A percentile compares a stretch with the other conserved stretches of the same genome.
phyloP scores from a whole-genome alignment of 345 rosid species.

The Dimocarpus longan region DNA sequence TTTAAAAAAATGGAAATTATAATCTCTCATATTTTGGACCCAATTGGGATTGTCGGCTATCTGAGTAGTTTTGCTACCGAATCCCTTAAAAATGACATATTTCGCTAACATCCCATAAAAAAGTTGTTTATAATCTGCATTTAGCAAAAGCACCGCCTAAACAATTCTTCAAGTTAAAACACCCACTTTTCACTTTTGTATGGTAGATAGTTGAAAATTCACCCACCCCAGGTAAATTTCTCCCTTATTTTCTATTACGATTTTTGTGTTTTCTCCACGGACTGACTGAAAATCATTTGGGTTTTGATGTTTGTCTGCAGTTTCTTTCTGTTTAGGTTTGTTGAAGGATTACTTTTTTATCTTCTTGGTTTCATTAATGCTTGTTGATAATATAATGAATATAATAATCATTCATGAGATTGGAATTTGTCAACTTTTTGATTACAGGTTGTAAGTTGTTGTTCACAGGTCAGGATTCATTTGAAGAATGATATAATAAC shows the following conservation, averaged over 20 bases:
- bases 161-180: background rate
- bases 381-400: background rate
- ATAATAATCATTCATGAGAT: background rate
- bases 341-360: background rate
- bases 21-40: no score
- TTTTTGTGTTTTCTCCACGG: background rate
- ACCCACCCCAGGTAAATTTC: background rate
- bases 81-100: no score
- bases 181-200: background rate
- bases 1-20: no score
- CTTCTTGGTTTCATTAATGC: background rate
- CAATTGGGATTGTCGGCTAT: no score
- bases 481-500: background rate
- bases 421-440: background rate
- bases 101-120: no score
- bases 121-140: no score
- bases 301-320: background rate
- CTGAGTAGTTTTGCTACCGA: no score
- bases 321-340: background rate
- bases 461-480: background rate
- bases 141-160: background rate
- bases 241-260: background rate
- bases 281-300: constrained; percentile 3
- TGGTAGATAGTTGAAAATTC: background rate
- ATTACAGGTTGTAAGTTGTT: background rate